These are phyloP conservation scores for Ogataea paradorogensis DNA, from an alignment of 805 yeast species.

Conservation along the genomic window DNA sequence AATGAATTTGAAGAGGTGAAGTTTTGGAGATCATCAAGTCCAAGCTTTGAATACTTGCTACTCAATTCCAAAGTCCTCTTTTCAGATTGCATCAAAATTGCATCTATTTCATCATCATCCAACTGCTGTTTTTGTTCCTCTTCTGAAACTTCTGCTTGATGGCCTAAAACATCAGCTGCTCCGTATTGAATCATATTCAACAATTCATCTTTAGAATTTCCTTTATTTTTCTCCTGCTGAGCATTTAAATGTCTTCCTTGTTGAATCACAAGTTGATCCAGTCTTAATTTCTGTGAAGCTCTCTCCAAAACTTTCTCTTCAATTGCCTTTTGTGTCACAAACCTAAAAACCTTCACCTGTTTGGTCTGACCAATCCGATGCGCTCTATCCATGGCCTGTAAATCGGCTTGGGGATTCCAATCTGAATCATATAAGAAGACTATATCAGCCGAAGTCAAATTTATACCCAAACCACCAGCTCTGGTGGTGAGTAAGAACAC, in stretches of 20 bases:
- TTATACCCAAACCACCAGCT: slow-evolving; percentile 89
- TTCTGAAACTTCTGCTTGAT: slow-evolving; percentile 20
- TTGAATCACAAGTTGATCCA: slow-evolving; percentile 81
- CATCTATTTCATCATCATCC: slow-evolving; percentile 60
- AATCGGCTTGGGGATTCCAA: slow-evolving; percentile 89
- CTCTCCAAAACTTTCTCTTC: slow-evolving; percentile 81
- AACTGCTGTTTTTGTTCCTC: slow-evolving; percentile 34
- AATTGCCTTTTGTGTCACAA: slow-evolving; percentile 77
- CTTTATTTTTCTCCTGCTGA: slow-evolving; percentile 34
- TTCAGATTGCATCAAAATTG: slow-evolving; percentile 58
- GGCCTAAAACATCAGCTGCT: slow-evolving; percentile 60
- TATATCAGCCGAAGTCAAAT: slow-evolving; percentile 75
- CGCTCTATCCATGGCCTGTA: slow-evolving; percentile 88
- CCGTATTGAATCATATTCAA: slow-evolving; percentile 83
- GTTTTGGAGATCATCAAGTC: slow-evolving; percentile 75
- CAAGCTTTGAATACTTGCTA: slow-evolving; percentile 61
- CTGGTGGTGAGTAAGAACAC: slow-evolving; percentile 76
- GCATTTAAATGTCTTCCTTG: slow-evolving; percentile 45
- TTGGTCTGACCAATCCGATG: slow-evolving; percentile 86
- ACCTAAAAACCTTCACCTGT: slow-evolving; percentile 75
- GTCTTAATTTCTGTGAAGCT: slow-evolving; percentile 73
- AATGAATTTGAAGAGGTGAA: slow-evolving; percentile 62
- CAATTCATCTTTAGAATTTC: slow-evolving; percentile 64
- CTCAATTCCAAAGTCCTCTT: slow-evolving; percentile 59
- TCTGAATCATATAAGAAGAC: slow-evolving; percentile 77